Percentiles rank a stretch among this genome's conserved stretches.
These are phyloP conservation scores for Microascus cirrosus DNA, from an alignment of 2,329 filamentous ascomycete genomes.

Conservation along the genomic window DNA sequence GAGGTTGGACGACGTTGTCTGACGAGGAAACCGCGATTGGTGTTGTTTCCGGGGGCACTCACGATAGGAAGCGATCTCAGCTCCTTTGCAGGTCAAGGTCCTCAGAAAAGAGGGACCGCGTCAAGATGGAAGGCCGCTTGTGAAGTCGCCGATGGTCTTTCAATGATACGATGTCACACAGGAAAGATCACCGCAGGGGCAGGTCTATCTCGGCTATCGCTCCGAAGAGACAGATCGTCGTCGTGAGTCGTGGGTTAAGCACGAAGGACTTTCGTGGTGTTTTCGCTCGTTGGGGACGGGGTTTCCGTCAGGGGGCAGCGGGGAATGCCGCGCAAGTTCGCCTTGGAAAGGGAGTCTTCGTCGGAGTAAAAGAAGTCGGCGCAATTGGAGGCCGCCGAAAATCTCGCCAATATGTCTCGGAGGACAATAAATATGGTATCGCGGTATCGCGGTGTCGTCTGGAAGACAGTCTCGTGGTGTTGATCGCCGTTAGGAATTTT, in stretches of 20 bases:
- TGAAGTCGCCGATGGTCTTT: not conserved
- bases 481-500: not conserved
- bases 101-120: not conserved
- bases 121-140: not conserved
- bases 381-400: not conserved
- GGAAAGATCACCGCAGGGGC: not conserved
- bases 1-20: slow-evolving; percentile 10
- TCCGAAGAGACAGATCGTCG: not conserved
- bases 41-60: not conserved
- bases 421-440: not conserved
- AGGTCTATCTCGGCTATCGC: not conserved
- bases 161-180: not conserved
- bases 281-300: not conserved
- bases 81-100: not conserved
- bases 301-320: not conserved
- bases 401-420: not conserved
- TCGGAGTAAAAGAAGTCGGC: not conserved
- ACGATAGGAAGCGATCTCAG: slow-evolving; percentile 6
- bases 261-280: not conserved
- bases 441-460: not conserved
- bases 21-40: not conserved
- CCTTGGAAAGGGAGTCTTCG: not conserved
- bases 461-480: not conserved
- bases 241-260: not conserved
- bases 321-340: not conserved